Percentiles rank a stretch among this genome's conserved stretches.
These are phyloP conservation scores for Wickerhamomyces tratensis DNA, from an alignment of 805 yeast species.

Conservation along the genomic window DNA sequence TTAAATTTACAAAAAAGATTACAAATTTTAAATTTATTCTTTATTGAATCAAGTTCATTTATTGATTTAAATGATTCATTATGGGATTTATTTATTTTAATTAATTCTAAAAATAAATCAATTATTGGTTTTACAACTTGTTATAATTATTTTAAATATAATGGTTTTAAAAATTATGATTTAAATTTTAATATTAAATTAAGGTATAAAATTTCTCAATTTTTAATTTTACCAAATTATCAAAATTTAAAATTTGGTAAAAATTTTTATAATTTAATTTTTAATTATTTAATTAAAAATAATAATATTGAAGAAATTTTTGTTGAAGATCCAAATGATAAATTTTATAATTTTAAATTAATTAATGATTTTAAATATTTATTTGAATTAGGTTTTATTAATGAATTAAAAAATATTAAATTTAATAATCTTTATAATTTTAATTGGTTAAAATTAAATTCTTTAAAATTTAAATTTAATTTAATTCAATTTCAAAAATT, in stretches of 20 bases:
- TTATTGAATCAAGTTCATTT: conserved; percentile 89
- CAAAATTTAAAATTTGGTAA: conserved; percentile 72
- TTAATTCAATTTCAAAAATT: conserved; percentile 70
- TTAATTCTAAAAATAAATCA: conserved; percentile 23
- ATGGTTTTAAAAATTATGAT: conserved; percentile 44
- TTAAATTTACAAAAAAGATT: conserved; percentile 52
- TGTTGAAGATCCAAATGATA: conserved; percentile 91
- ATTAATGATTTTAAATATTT: conserved; percentile 59
- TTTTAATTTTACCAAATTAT: conserved; percentile 73
- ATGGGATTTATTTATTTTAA: conserved; percentile 70
- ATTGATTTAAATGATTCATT: conserved; percentile 66
- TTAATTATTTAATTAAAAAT: conserved; percentile 46
- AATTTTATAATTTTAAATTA: conserved; percentile 86
- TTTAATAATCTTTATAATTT: conserved; percentile 13
- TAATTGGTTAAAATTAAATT: conserved; percentile 31
- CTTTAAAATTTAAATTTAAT: conserved; percentile 47
- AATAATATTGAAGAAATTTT: conserved; percentile 56
- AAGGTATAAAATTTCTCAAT: conserved; percentile 81
- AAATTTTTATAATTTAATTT: conserved; percentile 46
- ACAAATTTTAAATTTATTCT: conserved; percentile 72
- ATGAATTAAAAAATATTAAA: conserved; percentile 12
- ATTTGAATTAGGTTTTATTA: conserved; percentile 21
- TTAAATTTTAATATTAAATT: conserved; percentile 17
- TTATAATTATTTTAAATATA: conserved; percentile 75
- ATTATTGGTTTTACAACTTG: conserved; percentile 78